A percentile compares a stretch with the other conserved stretches of the same genome.
Evolutionary conservation across 208 protist genomes (phyloP).

Genomic region (Leptomonas seymouri): DNA sequence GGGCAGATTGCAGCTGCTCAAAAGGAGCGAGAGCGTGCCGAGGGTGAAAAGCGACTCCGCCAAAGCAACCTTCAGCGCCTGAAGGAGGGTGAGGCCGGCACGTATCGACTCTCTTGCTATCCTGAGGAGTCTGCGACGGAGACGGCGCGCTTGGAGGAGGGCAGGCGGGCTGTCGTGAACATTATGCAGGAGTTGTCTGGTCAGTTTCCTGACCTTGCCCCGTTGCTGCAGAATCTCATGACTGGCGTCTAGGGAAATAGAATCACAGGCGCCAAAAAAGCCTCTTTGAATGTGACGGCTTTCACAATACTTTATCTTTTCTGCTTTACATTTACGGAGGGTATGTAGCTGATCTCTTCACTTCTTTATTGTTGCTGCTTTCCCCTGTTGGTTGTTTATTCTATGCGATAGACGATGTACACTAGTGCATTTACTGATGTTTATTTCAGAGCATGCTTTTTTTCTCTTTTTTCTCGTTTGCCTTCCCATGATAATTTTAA

Average conservation of each 20-base stretch:
- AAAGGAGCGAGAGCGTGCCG: conserved; percentile 66
- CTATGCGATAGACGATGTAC: no score
- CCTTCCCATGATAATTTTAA: no score
- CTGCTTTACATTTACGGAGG: neutral
- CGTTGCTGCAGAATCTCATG: conserved; percentile 71
- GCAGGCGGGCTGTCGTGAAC: conserved; percentile 50
- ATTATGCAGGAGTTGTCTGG: conserved; percentile 77
- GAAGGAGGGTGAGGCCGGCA: conserved; percentile 81
- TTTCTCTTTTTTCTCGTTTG: no score
- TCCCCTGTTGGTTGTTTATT: no score
- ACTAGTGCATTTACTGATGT: no score
- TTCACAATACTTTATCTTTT: neutral
- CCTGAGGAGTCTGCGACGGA: conserved; percentile 64
- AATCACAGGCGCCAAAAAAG: neutral
- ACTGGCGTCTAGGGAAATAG: conserved; percentile 35
- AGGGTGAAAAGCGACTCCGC: conserved; percentile 82
- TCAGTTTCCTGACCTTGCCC: conserved; percentile 74
- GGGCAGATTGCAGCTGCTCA: conserved; percentile 51
- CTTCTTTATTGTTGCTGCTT: no score
- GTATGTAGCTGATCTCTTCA: neutral
- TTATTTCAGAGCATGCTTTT: no score
- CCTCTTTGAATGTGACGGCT: neutral
- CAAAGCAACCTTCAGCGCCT: conserved; percentile 83
- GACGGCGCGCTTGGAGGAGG: conserved; percentile 61
- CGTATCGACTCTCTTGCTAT: conserved; percentile 79